A percentile compares a stretch with the other conserved stretches of the same genome.
phyloP scores from a whole-genome alignment of 2,329 filamentous ascomycete genomes.

The Sporothrix brunneoviolacea region DNA sequence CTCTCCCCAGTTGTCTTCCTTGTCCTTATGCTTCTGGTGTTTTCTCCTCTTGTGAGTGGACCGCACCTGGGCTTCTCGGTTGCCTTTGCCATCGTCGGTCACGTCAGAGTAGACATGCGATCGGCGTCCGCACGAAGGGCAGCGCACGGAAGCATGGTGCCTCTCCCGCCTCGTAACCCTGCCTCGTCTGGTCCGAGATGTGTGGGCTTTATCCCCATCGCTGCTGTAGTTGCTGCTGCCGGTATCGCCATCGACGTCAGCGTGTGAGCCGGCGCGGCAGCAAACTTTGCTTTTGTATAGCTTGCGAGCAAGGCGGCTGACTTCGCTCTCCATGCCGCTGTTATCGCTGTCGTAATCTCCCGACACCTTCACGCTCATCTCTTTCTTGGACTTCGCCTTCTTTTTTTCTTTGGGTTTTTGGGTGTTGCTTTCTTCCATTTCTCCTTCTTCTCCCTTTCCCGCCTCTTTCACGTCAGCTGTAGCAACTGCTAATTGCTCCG shows the following conservation, averaged over 20 bases:
- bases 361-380: neutral
- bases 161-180: conserved; percentile 2
- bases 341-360: neutral
- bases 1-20: neutral
- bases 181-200: neutral
- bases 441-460: neutral
- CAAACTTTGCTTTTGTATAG: neutral
- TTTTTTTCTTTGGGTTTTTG: neutral
- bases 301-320: conserved; percentile 4
- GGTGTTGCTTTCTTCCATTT: neutral
- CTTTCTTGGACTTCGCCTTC: neutral
- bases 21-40: neutral
- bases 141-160: conserved; percentile 1
- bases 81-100: conserved; percentile 7
- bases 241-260: neutral
- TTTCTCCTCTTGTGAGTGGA: neutral
- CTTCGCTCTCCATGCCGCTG: neutral
- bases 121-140: conserved; percentile 11
- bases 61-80: neutral
- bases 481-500: conserved; percentile 1
- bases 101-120: conserved; percentile 6
- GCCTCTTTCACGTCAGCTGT: neutral
- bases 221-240: neutral
- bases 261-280: neutral
- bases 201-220: neutral